phyloP scores from a whole-genome alignment of 2,329 filamentous ascomycete species.

The Xylariomycetidae sp. region DNA sequence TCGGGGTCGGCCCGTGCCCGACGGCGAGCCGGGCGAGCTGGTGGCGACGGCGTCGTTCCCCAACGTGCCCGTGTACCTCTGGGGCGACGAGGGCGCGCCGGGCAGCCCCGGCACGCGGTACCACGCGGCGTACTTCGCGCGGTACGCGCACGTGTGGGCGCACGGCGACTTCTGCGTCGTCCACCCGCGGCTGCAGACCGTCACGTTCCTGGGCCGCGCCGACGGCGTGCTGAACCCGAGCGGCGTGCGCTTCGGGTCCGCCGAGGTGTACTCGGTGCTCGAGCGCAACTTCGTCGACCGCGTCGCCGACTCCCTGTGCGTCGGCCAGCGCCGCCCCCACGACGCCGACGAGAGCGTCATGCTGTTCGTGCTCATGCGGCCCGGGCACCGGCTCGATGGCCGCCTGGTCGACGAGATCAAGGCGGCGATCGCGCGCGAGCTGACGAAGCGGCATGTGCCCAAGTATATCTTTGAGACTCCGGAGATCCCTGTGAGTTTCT shows the following conservation, averaged over 20 bases:
- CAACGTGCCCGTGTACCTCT: conserved; percentile 67
- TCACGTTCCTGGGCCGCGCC: conserved; percentile 65
- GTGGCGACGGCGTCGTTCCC: conserved; percentile 69
- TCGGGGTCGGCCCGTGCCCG: conserved; percentile 38
- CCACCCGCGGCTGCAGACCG: conserved; percentile 61
- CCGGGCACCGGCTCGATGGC: conserved; percentile 50
- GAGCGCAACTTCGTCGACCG: conserved; percentile 59
- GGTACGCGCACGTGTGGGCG: conserved; percentile 68
- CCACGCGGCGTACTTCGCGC: conserved; percentile 55
- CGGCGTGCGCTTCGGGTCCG: conserved; percentile 73
- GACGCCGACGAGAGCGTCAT: conserved; percentile 52
- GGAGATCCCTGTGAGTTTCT: conserved; percentile 65
- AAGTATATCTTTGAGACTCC: conserved; percentile 74
- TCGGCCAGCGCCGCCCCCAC: conserved; percentile 65
- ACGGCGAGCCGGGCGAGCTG: conserved; percentile 69
- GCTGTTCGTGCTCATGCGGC: conserved; percentile 52
- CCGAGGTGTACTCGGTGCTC: conserved; percentile 74
- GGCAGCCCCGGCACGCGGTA: conserved; percentile 52
- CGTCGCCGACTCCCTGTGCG: conserved; percentile 70
- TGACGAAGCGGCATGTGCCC: conserved; percentile 72
- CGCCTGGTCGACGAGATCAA: conserved; percentile 56
- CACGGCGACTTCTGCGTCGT: conserved; percentile 76
- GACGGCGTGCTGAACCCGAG: conserved; percentile 79
- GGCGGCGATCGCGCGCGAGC: conserved; percentile 58
- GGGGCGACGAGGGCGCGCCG: conserved; percentile 42